Base-by-base conservation (phyloP, 2,329 filamentous ascomycete genomes). In the Calonectria ilicicola region DNA sequence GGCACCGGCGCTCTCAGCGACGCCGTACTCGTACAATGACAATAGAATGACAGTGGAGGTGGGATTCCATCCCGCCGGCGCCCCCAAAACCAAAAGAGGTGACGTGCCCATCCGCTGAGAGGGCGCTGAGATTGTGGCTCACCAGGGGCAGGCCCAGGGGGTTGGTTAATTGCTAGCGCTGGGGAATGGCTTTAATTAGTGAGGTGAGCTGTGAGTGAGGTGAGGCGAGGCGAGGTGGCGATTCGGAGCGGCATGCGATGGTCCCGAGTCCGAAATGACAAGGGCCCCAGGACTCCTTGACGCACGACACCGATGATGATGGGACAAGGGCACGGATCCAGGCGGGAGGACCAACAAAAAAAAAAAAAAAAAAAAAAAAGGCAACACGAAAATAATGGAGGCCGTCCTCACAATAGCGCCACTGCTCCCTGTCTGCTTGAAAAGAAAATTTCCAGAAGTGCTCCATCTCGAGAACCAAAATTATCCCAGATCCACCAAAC, bases 361-460 rank as follows among this genome's bases (percentile, higher is more conserved):
- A 58, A 32, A 53, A n/a, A 56, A 53, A 58, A 32, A 53, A n/a
- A 7, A 19, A 27, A 53, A 53, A 49, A 53, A 53, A 29, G 44
- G 32, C 38, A 67, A 19, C 47, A 38, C 65, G 40, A 64, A 64
- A 27, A 49, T 64, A 21, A 60, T 67, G 49, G 49, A 40, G 21
- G 26, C 40, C 29, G 26, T 32, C 46, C 46, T 49, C 27, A 27
- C 38, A 26, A 29, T 64, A 26, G 40, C 40, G 38, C 35, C 21
- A 23, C 47, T 53, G 29, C 35, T 29, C 46, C 47, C 63, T 53
- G 40, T 21, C 32, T 46, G 53, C 63, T 58, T 23, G 27, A 42
- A 67, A 67, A 58, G 53, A 62, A 68, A 42, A 67, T 60, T 67
- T 67, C 65, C 51, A 67, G 65, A 67, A 67, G 42, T 42, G 38